Evolutionary conservation across 768 basidiomycete species (phyloP), one percentile per base, ranked within the genome.

Genomic region (Boletus tomentosulus): DNA sequence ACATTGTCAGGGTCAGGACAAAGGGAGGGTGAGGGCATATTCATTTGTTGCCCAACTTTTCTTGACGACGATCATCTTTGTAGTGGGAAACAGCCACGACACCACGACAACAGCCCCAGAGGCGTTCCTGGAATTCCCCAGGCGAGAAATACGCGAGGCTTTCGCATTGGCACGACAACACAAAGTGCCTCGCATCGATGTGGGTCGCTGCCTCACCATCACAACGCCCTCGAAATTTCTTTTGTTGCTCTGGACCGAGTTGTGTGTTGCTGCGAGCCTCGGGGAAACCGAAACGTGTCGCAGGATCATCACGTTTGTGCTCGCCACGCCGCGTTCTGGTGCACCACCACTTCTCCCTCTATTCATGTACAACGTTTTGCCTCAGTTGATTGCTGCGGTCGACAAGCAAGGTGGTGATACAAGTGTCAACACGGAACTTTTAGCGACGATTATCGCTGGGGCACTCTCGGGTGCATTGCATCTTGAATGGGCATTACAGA

Each of bases 321-420:
- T 92, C 37, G 79, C 83, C 28, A 81, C 75, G 56, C 87, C 88
- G 39, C 81, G 80, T 24, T 66, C 78, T 9, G 70, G 68, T 10
- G 68, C 70, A 4, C 83, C 85, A 1, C 87, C 88, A 2, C 75
- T 92, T 6, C 73, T 92, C 22, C 88, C 88, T 0, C 77, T 88
- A 28, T 92, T 91, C 66, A 63, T 89, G 56, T 82, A 87, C 64
- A 73, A 80, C 53, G 69, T 86, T n/a, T 66, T 87, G 13, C 89
- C 89, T 3, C 73, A 76, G 16, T 63, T 91, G 45, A 78, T 91
- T 13, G 48, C 59, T 1, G 43, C 54, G 2, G 78, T 86, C 47
- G 87, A 91, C 62, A 72, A 71, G 5, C 74, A 72, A 50, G 69
- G 74, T n/a, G 59, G 72, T 3, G 84, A 87, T 53, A 79, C 83